A percentile compares a stretch with the other conserved stretches of the same genome.
These are phyloP conservation scores for Amesomyces nigricolor DNA, from an alignment of 2,329 filamentous ascomycete genomes.

Conservation along the genomic window DNA sequence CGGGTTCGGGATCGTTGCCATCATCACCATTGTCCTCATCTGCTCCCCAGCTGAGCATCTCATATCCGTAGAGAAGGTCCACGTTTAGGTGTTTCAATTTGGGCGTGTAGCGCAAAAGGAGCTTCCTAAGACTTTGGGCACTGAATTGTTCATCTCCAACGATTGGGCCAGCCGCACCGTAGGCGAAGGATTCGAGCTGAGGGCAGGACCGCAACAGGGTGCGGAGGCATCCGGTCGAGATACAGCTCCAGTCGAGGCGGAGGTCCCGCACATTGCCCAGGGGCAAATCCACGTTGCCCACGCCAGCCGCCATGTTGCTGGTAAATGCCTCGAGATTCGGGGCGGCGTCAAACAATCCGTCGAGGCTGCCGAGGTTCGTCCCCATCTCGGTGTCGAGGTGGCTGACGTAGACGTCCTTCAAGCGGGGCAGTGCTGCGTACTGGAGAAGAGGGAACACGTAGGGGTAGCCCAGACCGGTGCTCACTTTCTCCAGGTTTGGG, in stretches of 20 bases:
- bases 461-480: background rate
- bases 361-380: background rate
- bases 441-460: background rate
- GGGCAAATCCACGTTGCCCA: background rate
- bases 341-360: background rate
- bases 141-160: background rate
- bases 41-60: background rate
- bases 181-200: background rate
- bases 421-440: background rate
- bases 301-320: background rate
- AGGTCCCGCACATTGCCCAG: background rate
- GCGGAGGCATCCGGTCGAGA: background rate
- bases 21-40: background rate
- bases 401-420: background rate
- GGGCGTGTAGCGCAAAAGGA: background rate
- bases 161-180: background rate
- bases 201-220: background rate
- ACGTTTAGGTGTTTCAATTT: background rate
- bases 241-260: background rate
- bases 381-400: background rate
- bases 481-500: background rate
- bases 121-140: background rate
- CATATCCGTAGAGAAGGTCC: background rate
- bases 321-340: background rate
- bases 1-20: background rate